A percentile compares a stretch with the other conserved stretches of the same genome.
Conservation (phyloP, 345 rosid species). For the Ailanthus altissimus region DNA sequence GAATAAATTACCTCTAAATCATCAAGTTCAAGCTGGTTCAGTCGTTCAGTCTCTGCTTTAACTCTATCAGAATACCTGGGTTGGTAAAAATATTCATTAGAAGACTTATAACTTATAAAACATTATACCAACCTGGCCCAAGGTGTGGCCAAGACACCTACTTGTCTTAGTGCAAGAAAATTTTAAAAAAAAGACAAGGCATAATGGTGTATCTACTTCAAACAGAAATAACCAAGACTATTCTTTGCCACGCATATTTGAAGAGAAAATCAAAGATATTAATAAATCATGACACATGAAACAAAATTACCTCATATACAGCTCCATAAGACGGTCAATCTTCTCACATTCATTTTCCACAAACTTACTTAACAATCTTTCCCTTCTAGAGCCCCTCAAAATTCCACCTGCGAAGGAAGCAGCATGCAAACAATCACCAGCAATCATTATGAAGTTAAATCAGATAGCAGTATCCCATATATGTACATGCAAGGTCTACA, state of each 20-base stretch:
- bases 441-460: neutral
- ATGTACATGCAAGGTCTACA: neutral
- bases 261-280: slow-evolving; percentile 6
- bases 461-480: neutral
- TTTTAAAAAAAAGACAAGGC: neutral
- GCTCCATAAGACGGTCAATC: slow-evolving; percentile 96
- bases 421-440: slow-evolving; percentile 2
- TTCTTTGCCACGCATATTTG: neutral
- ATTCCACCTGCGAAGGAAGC: slow-evolving; percentile 65
- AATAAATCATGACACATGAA: neutral
- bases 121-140: neutral
- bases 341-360: slow-evolving; percentile 96
- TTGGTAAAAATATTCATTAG: slow-evolving; percentile 15
- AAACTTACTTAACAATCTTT: slow-evolving; percentile 83
- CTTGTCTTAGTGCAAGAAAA: neutral
- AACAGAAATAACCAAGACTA: slow-evolving; percentile 10
- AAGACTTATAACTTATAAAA: neutral
- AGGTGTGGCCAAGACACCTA: neutral
- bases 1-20: slow-evolving; percentile 71
- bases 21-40: slow-evolving; percentile 75
- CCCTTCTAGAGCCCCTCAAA: slow-evolving; percentile 89
- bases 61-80: slow-evolving; percentile 83
- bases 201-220: neutral
- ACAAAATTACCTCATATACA: slow-evolving; percentile 62
- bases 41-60: slow-evolving; percentile 67